Conservation (phyloP, 2,329 filamentous ascomycete species). For the Paecilomyces formosus region DNA sequence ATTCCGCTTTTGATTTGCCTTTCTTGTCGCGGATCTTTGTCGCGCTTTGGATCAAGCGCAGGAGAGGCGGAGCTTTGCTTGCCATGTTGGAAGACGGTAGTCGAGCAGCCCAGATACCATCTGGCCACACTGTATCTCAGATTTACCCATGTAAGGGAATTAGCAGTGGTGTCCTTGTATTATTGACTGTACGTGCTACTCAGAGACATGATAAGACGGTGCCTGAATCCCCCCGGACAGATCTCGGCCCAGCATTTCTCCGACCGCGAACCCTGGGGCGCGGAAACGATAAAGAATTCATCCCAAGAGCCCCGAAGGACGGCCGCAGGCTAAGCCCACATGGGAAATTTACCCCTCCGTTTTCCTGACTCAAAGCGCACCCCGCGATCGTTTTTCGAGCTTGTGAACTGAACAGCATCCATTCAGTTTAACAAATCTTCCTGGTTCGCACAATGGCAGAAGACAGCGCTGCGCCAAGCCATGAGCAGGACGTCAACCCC, state of each 20-base stretch:
- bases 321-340: background rate
- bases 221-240: background rate
- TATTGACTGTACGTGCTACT: background rate
- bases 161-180: background rate
- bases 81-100: background rate
- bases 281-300: no score
- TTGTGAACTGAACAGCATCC: background rate
- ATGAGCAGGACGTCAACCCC: constrained; percentile 1
- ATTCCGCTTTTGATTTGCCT: constrained; percentile 5
- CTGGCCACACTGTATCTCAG: background rate
- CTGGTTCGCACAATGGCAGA: background rate
- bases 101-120: background rate
- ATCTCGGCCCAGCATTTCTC: background rate
- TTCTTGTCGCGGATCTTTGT: background rate
- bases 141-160: background rate
- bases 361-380: background rate
- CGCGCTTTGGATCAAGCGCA: background rate
- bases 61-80: background rate
- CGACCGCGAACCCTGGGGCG: background rate
- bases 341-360: background rate
- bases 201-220: background rate
- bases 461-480: background rate
- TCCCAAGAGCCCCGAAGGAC: background rate
- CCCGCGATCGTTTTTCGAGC: background rate
- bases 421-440: background rate